Conservation (phyloP, 768 basidiomycete genomes). For the Punctularia strigosozonata region DNA sequence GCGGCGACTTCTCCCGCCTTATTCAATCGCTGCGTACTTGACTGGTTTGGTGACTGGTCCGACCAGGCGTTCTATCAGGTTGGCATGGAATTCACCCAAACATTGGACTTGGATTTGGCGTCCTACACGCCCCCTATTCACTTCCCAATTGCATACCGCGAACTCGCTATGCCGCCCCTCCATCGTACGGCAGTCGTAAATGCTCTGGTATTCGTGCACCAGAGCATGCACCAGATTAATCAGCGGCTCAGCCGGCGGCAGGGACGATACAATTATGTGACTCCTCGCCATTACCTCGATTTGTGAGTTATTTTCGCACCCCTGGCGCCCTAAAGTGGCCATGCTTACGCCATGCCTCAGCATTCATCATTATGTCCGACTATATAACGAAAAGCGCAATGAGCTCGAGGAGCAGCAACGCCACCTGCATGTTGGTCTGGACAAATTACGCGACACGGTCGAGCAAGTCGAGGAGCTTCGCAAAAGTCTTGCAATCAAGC, state of each 20-base stretch:
- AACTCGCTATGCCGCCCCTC: slow-evolving; percentile 72
- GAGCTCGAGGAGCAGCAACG: slow-evolving; percentile 98
- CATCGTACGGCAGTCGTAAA: slow-evolving; percentile 91
- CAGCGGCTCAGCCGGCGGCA: slow-evolving; percentile 80
- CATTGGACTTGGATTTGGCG: slow-evolving; percentile 82
- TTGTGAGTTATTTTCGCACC: slow-evolving; percentile 54
- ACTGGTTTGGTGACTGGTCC: slow-evolving; percentile 99
- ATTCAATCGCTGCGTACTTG: slow-evolving; percentile 97
- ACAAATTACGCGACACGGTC: slow-evolving; percentile 92
- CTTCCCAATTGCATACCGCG: slow-evolving; percentile 87
- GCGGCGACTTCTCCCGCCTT: slow-evolving; percentile 96
- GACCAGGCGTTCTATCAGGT: slow-evolving; percentile 98
- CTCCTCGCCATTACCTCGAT: slow-evolving; percentile 95
- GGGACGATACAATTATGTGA: slow-evolving; percentile 95
- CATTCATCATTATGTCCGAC: slow-evolving; percentile 92
- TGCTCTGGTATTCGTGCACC: slow-evolving; percentile 85
- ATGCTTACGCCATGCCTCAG: slow-evolving; percentile 25
- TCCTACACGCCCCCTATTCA: slow-evolving; percentile 67
- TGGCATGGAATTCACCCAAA: slow-evolving; percentile 91
- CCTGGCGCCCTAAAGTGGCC: slow-evolving; percentile 3
- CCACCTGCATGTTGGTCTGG: slow-evolving; percentile 94
- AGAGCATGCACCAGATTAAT: slow-evolving; percentile 83
- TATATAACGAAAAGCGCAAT: slow-evolving; percentile 93
- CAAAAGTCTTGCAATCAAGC: slow-evolving; percentile 89
- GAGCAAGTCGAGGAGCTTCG: slow-evolving; percentile 94